Conservation (phyloP, 495 filamentous ascomycete genomes). For the Glarea lozoyensis region DNA sequence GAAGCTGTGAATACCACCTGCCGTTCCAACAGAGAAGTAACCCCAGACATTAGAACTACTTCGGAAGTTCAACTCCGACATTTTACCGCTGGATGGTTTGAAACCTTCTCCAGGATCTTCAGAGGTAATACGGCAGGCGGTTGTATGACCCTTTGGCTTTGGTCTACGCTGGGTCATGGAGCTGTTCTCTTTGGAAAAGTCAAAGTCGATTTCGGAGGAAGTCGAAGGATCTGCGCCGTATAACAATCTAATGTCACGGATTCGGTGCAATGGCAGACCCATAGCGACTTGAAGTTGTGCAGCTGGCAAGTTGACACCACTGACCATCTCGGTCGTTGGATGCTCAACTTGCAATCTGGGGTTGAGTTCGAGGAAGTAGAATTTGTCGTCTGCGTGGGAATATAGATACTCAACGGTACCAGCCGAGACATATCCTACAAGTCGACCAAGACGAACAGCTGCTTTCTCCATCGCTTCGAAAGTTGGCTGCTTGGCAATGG, state of each 20-base stretch:
- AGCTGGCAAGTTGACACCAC: constrained; percentile 91
- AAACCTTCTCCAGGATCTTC: constrained; percentile 99
- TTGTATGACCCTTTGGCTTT: constrained; percentile 90
- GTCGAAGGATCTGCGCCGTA: constrained; percentile 92
- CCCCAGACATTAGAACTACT: constrained; percentile 99
- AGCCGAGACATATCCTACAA: constrained; percentile 97
- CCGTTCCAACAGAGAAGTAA: constrained; percentile 98
- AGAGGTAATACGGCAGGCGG: constrained; percentile 97
- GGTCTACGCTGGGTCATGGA: constrained; percentile 79
- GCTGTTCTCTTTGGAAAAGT: constrained; percentile 83
- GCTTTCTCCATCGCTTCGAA: constrained; percentile 97
- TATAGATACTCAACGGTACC: constrained; percentile 99
- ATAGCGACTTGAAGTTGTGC: constrained; percentile 98
- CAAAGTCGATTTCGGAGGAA: constrained; percentile 86
- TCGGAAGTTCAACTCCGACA: constrained; percentile 98
- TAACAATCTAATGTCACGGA: constrained; percentile 89
- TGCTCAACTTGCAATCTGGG: constrained; percentile 98
- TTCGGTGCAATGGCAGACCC: constrained; percentile 92
- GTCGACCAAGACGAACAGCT: constrained; percentile 82
- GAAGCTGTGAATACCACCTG: constrained; percentile 96
- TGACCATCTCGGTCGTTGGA: constrained; percentile 98
- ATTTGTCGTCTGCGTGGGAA: constrained; percentile 95
- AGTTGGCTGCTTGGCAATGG: constrained; percentile 78
- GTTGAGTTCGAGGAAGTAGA: constrained; percentile 98
- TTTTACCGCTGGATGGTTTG: constrained; percentile 97